A percentile compares a stretch with the other conserved stretches of the same genome.
Conservation (phyloP, 2,329 filamentous ascomycete genomes). For the Nothopassalora personata region DNA sequence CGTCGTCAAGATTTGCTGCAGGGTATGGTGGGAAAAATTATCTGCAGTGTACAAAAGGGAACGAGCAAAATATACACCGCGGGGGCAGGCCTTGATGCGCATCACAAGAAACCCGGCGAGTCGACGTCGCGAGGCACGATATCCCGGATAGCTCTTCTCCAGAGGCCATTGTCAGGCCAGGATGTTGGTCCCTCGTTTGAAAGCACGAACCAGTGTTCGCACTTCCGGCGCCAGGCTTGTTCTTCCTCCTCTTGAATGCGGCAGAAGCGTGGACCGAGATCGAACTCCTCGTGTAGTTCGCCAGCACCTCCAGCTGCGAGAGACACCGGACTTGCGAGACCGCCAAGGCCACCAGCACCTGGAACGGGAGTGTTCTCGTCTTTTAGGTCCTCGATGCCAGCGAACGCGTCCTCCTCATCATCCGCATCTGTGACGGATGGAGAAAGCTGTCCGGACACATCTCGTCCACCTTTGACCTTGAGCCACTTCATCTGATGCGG, state of each 20-base stretch:
- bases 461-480: constrained; percentile 49
- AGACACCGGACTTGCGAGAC: constrained; percentile 28
- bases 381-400: constrained; percentile 86
- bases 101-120: constrained; percentile 11
- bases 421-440: constrained; percentile 65
- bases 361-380: constrained; percentile 47
- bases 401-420: constrained; percentile 89
- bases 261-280: constrained; percentile 92
- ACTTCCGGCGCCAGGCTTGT: constrained; percentile 81
- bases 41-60: constrained; percentile 16
- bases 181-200: constrained; percentile 46
- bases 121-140: constrained; percentile 18
- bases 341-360: constrained; percentile 17
- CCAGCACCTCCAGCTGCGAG: constrained; percentile 58
- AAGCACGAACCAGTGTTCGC: constrained; percentile 73
- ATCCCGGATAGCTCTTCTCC: constrained; percentile 26
- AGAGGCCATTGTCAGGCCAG: constrained; percentile 71
- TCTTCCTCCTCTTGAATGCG: constrained; percentile 86
- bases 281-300: constrained; percentile 85
- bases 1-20: constrained; percentile 15
- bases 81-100: not conserved
- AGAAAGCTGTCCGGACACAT: constrained; percentile 34
- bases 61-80: constrained; percentile 10
- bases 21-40: constrained; percentile 17
- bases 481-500: constrained; percentile 97